These are phyloP conservation scores for Gaeumannomyces sp. DNA, from an alignment of 2,329 filamentous ascomycete species.

Conservation along the genomic window DNA sequence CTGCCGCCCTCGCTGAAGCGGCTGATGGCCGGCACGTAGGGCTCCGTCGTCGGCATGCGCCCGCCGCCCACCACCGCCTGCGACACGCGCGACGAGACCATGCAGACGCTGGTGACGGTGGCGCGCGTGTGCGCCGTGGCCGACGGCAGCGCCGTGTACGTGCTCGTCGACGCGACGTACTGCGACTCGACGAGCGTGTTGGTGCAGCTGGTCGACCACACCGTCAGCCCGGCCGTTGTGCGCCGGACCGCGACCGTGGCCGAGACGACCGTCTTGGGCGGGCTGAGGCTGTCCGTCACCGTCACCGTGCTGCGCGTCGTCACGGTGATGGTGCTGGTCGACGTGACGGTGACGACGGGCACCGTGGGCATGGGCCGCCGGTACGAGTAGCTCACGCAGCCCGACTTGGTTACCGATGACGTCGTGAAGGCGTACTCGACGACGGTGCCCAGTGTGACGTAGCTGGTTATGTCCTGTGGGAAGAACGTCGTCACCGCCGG, in stretches of 20 bases:
- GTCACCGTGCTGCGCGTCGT: conserved; percentile 2
- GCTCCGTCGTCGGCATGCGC: conserved; percentile 8
- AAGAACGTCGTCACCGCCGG: not conserved
- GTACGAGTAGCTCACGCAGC: conserved; percentile 6
- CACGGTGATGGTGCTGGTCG: conserved; percentile 1
- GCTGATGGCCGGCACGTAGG: conserved; percentile 6
- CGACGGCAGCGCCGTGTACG: not conserved
- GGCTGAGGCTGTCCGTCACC: not conserved
- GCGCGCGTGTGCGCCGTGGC: conserved; percentile 1
- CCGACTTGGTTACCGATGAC: not conserved
- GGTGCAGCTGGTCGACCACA: conserved; percentile 6
- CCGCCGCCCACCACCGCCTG: not conserved
- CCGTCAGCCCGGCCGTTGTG: not conserved
- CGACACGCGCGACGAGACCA: not conserved
- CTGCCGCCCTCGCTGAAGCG: not conserved
- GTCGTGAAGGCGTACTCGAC: conserved; percentile 7
- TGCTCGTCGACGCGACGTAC: conserved; percentile 8
- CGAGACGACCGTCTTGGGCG: not conserved
- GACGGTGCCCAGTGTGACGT: not conserved
- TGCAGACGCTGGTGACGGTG: conserved; percentile 6
- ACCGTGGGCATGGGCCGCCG: not conserved
- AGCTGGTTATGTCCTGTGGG: conserved; percentile 4
- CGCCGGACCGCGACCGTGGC: not conserved
- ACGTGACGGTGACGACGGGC: conserved; percentile 1
- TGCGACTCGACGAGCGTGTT: conserved; percentile 7